A percentile compares a stretch with the other conserved stretches of the same genome.
Evolutionary conservation across 306 rosid genomes (phyloP).

Genomic region (Rosa multiflora): DNA sequence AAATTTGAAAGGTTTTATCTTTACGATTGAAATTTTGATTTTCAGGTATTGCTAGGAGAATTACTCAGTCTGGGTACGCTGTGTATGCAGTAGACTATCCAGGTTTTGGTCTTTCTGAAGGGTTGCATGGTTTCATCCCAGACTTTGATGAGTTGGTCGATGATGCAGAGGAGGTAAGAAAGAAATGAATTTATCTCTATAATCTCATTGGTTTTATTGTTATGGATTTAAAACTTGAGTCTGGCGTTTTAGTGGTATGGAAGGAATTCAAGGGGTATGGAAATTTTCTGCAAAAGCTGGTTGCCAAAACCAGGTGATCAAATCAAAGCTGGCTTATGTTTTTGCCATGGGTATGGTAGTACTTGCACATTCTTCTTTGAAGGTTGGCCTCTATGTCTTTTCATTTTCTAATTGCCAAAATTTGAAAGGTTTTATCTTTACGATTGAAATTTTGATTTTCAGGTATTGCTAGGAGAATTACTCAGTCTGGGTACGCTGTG

Average conservation of each 20-base stretch:
- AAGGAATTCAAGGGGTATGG: constrained; percentile 64
- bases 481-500: constrained; percentile 61
- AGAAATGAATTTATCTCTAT: constrained; percentile 8
- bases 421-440: too few relatives aligned
- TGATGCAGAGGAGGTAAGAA: constrained; percentile 66
- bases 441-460: constrained; percentile 8
- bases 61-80: too few relatives aligned
- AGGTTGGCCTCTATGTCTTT: neutral
- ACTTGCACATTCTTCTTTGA: constrained; percentile 53
- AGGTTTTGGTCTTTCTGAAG: too few relatives aligned
- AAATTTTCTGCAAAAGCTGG: constrained; percentile 81
- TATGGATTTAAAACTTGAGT: neutral
- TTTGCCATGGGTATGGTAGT: constrained; percentile 78
- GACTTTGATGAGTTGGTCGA: too few relatives aligned
- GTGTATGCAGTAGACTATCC: too few relatives aligned
- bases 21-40: too few relatives aligned
- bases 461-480: constrained; percentile 72
- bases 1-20: too few relatives aligned
- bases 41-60: too few relatives aligned
- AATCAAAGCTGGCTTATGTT: constrained; percentile 57
- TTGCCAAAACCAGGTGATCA: constrained; percentile 44
- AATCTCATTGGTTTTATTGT: neutral
- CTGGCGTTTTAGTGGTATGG: constrained; percentile 48
- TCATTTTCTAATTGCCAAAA: neutral
- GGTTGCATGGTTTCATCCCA: too few relatives aligned